Evolutionary conservation across 2,329 filamentous ascomycete species (phyloP).

Genomic region (Hymenoscyphus occultus): DNA sequence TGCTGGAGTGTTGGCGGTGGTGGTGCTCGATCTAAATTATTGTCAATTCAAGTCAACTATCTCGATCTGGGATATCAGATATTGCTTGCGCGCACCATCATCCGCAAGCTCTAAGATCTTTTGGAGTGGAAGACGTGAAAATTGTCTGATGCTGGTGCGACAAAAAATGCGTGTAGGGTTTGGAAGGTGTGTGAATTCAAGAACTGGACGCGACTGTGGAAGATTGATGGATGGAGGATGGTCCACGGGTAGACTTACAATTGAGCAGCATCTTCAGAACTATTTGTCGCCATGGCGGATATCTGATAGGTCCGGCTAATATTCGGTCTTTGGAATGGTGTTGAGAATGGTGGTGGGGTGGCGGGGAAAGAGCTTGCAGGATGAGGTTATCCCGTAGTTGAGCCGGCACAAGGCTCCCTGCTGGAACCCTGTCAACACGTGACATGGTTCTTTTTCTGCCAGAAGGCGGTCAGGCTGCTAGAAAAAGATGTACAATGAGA

Average conservation of each 20-base stretch:
- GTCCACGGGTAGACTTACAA: not conserved
- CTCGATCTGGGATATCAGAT: not conserved
- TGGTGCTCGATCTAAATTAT: not conserved
- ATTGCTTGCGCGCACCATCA: not conserved
- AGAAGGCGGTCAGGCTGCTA: too few species aligned
- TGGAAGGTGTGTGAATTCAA: not conserved
- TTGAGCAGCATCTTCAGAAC: not conserved
- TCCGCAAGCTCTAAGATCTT: not conserved
- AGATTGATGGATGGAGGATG: not conserved
- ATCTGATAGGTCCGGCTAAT: too few species aligned
- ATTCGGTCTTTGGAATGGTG: too few species aligned
- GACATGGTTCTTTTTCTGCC: too few species aligned
- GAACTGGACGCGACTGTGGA: not conserved
- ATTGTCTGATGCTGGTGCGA: not conserved
- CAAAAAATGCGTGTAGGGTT: not conserved
- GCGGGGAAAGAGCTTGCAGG: too few species aligned
- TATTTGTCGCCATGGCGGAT: too few species aligned
- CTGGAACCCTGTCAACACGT: too few species aligned
- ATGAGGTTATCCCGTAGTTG: too few species aligned
- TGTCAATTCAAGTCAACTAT: conserved; percentile 1
- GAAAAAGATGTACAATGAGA: too few species aligned
- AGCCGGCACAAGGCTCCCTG: too few species aligned
- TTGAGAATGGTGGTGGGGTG: too few species aligned
- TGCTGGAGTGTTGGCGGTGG: not conserved
- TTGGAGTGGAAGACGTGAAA: not conserved